Base-by-base conservation (phyloP, 2,329 filamentous ascomycete species). In the Aspergillus spinulosporus region DNA sequence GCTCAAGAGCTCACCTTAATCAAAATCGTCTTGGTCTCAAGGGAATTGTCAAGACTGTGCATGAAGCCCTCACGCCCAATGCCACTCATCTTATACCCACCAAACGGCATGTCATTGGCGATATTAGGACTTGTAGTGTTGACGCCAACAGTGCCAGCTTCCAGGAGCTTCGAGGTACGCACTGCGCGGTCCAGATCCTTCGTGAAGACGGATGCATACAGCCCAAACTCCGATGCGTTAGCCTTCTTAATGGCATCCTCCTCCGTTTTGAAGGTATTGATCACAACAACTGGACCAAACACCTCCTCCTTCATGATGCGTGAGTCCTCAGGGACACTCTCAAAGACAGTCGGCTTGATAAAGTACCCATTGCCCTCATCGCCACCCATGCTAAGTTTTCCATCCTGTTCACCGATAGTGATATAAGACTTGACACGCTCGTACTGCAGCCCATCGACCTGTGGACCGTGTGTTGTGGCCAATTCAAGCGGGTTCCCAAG, bases 321-420 rank as follows among this genome's bases (percentile, higher is more conserved):
- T 39, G 72, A 49, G 9, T 63, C 51, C 39, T 68, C 63, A 31
- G 80, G 83, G 62, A 93, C 88, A 67, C 89, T 84, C 75, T 84
- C 86, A 80, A 82, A 90, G 77, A 95, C 90, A 69, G 90, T 95
- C 39, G 90, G 90, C 80, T 92, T 81, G 75, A 95, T 92, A 80
- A 94, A 95, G 83, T 89, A 93, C 57, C 89, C 89, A 80, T 91
- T 87, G 66, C 82, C 76, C 51, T 88, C 89, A 72, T 88, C 86
- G 64, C 86, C 86, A 60, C 86, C 86, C 47, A 80, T 81, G 64
- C 85, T 84, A 60, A 93, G 70, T 49, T 83, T 84, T 63, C 86
- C 86, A 29, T 80, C 80, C 59, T 83, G 78, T 76, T 87, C 84
- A 45, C 86, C 86, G 57, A 82, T 78, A 70, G 91, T 76, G 66